Base-by-base conservation (phyloP, 164 flowering plant genomes). In the Dillenia turbinata region DNA sequence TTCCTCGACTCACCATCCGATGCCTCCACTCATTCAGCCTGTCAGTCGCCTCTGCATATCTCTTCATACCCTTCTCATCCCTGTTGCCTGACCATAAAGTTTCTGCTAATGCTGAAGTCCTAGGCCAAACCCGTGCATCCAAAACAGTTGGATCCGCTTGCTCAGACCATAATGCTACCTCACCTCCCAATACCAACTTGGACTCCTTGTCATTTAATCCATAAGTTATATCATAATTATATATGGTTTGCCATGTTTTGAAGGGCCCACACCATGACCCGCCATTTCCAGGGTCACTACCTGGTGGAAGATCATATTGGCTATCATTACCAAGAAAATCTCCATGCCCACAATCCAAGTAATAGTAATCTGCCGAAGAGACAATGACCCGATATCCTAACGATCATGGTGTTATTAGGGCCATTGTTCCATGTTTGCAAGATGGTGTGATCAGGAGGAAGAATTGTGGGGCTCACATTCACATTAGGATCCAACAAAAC, bases 251-350 rank as follows among this genome's bases (percentile, higher is more conserved):
- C 98, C 98, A 93, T 47, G 96, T 90, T 71, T 93, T 88, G 64
- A 87, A 93, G 0, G 98, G 98, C 11, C 84, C 92, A 56, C 98
- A 93, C 98, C 97, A 93, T 9, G 98, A 93, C 2, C 96, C 96
- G 0, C 96, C 97, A 46, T 73, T 60, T 10, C 62, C 55, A 0
- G 60, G 69, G 9, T 69, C 68, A 7, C 66, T 65, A 0, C 76
- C 70, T 0, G 70, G 64, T 56, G 65, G 78, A 45, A 63, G 70
- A 60, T 87, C 75, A 56, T 75, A 88, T 57, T 68, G 67, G 70
- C 90, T 86, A 17, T 84, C 76, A 51, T 93, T 93, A 49, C 98
- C 96, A 0, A 82, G 19, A 61, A 85, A 93, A 10, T 53, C 83
- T 0, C 98, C 98, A 61, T 93, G 97, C 15, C 97, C 97, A 57